These are phyloP conservation scores for Collybia nuda DNA, from an alignment of 768 basidiomycete species.

Conservation along the genomic window DNA sequence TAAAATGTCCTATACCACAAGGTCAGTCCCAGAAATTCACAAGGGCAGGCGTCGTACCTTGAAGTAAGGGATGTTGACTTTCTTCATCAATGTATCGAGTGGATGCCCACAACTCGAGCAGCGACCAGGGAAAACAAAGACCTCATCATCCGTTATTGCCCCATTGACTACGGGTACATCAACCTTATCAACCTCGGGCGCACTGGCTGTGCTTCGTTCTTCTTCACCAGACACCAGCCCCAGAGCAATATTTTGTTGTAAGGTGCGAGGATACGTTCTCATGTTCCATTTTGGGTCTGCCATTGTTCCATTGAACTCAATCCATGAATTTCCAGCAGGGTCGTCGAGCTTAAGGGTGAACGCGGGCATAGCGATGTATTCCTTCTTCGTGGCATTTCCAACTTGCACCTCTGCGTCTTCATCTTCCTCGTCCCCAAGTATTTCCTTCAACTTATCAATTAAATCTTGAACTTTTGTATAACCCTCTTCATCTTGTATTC, in stretches of 20 bases:
- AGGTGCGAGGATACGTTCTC: constrained; percentile 75
- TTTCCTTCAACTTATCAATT: constrained; percentile 60
- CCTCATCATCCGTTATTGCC: constrained; percentile 70
- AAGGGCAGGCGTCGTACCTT: constrained; percentile 51
- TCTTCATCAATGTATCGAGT: constrained; percentile 92
- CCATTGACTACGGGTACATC: constrained; percentile 14
- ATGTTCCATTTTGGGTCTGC: constrained; percentile 93
- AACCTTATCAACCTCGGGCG: constrained; percentile 12
- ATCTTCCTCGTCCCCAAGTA: constrained; percentile 63
- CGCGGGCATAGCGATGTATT: constrained; percentile 56
- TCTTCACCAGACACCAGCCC: constrained; percentile 65
- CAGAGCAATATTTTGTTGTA: constrained; percentile 77
- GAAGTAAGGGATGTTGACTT: constrained; percentile 95
- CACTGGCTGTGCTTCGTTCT: constrained; percentile 16
- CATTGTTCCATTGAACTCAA: constrained; percentile 86
- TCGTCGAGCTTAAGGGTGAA: constrained; percentile 91
- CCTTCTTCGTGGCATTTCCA: constrained; percentile 33
- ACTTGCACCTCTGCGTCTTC: constrained; percentile 38
- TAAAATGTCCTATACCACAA: constrained; percentile 70
- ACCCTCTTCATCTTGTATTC: constrained; percentile 71
- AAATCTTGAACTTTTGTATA: constrained; percentile 76
- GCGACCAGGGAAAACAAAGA: constrained; percentile 69
- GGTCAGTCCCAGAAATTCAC: neutral
- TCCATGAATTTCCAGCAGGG: constrained; percentile 94
- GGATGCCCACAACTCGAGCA: constrained; percentile 89